Evolutionary conservation across 2,329 filamentous ascomycete species (phyloP).

Genomic region (Leptosphaerulina australis): DNA sequence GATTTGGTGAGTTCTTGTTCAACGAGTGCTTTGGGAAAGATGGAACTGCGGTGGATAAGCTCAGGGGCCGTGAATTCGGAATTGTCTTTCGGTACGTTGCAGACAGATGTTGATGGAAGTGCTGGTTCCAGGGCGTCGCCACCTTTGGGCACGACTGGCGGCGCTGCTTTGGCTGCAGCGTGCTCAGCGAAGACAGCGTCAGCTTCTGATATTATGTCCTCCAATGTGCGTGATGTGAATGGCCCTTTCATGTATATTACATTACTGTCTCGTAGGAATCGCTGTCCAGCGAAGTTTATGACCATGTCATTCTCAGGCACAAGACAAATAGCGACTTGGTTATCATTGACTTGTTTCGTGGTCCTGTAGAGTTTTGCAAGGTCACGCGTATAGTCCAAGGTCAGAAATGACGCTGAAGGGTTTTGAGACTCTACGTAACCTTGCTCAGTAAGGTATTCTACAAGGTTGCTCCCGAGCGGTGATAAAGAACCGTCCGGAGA

Average conservation of each 20-base stretch:
- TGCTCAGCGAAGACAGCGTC: constrained; percentile 21
- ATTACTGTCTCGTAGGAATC: constrained; percentile 22
- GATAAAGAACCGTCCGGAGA: constrained; percentile 18
- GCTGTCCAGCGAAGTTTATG: constrained; percentile 23
- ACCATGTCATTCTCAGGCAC: constrained; percentile 34
- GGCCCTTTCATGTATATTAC: constrained; percentile 38
- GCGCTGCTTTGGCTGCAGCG: background rate
- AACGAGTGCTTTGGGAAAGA: constrained; percentile 12
- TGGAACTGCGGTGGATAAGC: constrained; percentile 8
- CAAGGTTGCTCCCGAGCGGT: constrained; percentile 22
- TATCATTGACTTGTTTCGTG: constrained; percentile 13
- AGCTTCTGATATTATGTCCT: constrained; percentile 24
- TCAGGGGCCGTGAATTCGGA: background rate
- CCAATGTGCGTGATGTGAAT: constrained; percentile 28
- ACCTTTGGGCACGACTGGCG: background rate
- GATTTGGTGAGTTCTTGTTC: constrained; percentile 21
- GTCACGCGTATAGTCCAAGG: constrained; percentile 35
- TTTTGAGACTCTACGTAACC: constrained; percentile 22
- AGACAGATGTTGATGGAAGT: background rate
- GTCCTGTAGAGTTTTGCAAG: constrained; percentile 24
- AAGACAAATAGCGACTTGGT: constrained; percentile 38
- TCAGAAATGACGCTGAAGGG: constrained; percentile 24
- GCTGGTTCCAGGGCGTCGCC: constrained; percentile 6
- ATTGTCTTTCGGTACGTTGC: background rate
- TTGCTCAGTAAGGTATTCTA: constrained; percentile 18